Percentiles rank a stretch among this genome's conserved stretches.
Evolutionary conservation across 129 eudicot species (phyloP).

Genomic region (Saussurea involucrata): DNA sequence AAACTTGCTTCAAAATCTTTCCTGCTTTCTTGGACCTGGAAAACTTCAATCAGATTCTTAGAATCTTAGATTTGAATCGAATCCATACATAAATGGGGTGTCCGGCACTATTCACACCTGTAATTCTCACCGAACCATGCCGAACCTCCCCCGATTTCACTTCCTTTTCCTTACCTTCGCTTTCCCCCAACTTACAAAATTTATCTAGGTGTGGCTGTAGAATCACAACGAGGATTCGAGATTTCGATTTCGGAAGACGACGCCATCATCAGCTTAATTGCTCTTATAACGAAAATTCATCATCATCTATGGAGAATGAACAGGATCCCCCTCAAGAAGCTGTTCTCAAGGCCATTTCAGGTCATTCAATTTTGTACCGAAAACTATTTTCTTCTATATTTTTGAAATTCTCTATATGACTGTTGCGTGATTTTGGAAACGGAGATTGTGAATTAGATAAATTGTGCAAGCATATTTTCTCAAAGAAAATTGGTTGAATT

Average conservation of each 20-base stretch:
- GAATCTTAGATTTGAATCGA: background rate
- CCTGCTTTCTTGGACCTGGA: background rate
- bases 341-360: slow-evolving; percentile 92
- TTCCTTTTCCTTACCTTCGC: slow-evolving; percentile 17
- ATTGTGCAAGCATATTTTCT: background rate
- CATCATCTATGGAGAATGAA: slow-evolving; percentile 30
- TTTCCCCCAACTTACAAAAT: slow-evolving; percentile 28
- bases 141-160: slow-evolving; percentile 32
- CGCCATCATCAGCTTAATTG: slow-evolving; percentile 34
- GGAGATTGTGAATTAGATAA: background rate
- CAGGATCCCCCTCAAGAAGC: slow-evolving; percentile 85
- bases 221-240: slow-evolving; percentile 18
- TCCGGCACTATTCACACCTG: slow-evolving; percentile 38
- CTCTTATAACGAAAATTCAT: slow-evolving; percentile 29
- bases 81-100: slow-evolving; percentile 51
- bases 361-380: slow-evolving; percentile 20
- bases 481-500: background rate
- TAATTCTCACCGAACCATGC: slow-evolving; percentile 49
- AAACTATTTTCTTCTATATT: background rate
- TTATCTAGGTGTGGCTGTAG: slow-evolving; percentile 30
- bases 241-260: slow-evolving; percentile 13
- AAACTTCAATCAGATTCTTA: slow-evolving; percentile 11
- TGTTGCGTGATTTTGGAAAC: background rate
- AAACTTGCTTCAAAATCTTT: slow-evolving; percentile 4
- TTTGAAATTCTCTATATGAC: background rate